A percentile compares a stretch with the other conserved stretches of the same genome.
These are phyloP conservation scores for Cryptococcus amylolentus DNA, from an alignment of 1,284 basidiomycete genomes.

Conservation along the genomic window DNA sequence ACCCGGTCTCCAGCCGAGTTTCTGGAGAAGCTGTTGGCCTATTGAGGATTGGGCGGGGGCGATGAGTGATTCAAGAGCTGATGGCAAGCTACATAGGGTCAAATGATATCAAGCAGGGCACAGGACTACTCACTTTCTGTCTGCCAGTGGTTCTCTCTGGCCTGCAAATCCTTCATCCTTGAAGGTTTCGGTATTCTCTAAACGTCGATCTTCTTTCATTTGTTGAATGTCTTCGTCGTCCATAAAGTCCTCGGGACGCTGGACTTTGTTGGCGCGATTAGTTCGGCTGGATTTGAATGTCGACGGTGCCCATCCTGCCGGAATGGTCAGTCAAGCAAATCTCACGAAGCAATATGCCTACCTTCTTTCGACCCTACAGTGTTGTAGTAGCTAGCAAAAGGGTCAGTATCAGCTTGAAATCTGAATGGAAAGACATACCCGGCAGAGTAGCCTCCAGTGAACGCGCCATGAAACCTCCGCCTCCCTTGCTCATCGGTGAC, in stretches of 20 bases:
- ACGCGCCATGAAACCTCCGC: constrained; percentile 88
- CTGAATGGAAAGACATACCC: constrained; percentile 65
- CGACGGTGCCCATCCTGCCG: constrained; percentile 83
- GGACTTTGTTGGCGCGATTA: constrained; percentile 61
- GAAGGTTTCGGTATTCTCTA: constrained; percentile 57
- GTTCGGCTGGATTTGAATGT: constrained; percentile 82
- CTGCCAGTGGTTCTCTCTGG: constrained; percentile 54
- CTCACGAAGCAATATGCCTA: constrained; percentile 36
- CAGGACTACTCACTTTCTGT: constrained; percentile 18
- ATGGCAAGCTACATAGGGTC: constrained; percentile 54
- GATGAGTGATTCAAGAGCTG: constrained; percentile 47
- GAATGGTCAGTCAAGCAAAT: background rate
- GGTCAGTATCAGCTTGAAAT: too few relatives aligned
- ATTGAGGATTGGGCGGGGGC: constrained; percentile 54
- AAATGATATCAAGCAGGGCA: background rate
- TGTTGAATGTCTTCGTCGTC: constrained; percentile 95
- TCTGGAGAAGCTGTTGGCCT: constrained; percentile 78
- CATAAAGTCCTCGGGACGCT: constrained; percentile 89
- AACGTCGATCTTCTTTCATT: constrained; percentile 63
- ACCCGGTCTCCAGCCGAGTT: constrained; percentile 92
- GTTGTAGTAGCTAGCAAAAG: constrained; percentile 53
- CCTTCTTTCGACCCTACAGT: constrained; percentile 94
- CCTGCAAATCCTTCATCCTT: constrained; percentile 63
- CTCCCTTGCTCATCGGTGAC: constrained; percentile 89
- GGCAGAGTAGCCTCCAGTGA: constrained; percentile 95